These are phyloP conservation scores for Acer saccharum DNA, from an alignment of 345 rosid species.

Conservation along the genomic window DNA sequence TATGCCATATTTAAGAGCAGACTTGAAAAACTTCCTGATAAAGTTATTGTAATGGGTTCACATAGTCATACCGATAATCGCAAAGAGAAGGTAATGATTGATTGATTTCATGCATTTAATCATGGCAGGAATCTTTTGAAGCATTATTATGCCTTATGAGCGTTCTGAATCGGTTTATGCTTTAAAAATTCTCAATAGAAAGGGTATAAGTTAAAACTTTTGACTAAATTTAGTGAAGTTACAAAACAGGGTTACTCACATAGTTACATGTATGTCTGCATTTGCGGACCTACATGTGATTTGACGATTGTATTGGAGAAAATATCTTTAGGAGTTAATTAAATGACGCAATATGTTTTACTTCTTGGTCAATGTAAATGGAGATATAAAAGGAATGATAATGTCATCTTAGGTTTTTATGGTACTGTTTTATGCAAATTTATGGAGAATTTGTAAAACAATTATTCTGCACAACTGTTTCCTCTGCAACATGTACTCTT, in stretches of 20 bases:
- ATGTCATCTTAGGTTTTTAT: neutral
- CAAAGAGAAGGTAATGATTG: conserved; percentile 72
- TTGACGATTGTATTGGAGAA: neutral
- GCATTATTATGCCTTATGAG: neutral
- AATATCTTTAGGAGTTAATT: neutral
- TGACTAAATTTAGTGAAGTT: neutral
- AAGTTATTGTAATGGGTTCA: conserved; percentile 74
- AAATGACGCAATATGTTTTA: neutral
- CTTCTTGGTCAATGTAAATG: neutral
- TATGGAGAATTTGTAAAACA: neutral
- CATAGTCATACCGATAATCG: conserved; percentile 72
- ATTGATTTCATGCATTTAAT: conserved; percentile 1
- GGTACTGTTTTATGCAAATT: neutral
- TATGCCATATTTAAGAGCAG: conserved; percentile 63
- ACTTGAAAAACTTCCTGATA: conserved; percentile 77
- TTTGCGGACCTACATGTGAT: neutral
- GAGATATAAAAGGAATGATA: neutral
- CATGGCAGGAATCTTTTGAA: neutral
- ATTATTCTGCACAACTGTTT: neutral
- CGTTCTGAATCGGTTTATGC: neutral
- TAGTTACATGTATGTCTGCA: neutral
- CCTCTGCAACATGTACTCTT: neutral
- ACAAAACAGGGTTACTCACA: neutral
- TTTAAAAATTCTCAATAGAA: neutral
- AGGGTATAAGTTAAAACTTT: neutral